A percentile compares a stretch with the other conserved stretches of the same genome.
These are phyloP conservation scores for Teunomyces kruisii DNA, from an alignment of 805 yeast genomes.

Conservation along the genomic window DNA sequence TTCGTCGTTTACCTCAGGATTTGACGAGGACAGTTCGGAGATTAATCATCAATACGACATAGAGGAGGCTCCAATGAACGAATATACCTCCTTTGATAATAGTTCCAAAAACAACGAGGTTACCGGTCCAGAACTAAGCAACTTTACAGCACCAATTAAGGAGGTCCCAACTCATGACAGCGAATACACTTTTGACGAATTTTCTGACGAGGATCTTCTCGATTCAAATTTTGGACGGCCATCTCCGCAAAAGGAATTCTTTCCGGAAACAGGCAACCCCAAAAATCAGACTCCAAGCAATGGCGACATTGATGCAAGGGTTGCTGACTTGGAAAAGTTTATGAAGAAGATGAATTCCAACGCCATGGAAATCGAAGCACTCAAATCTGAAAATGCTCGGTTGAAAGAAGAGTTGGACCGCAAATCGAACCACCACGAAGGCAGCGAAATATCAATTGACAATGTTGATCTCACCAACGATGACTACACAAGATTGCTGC, in stretches of 20 bases:
- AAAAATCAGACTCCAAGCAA: neutral
- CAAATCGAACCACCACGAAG: conserved; percentile 5
- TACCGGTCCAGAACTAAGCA: conserved; percentile 9
- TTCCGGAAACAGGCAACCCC: neutral
- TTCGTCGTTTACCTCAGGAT: conserved; percentile 35
- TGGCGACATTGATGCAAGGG: conserved; percentile 8
- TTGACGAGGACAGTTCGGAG: conserved; percentile 16
- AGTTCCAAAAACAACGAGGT: conserved; percentile 13
- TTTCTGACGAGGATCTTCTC: conserved; percentile 14
- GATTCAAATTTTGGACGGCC: neutral
- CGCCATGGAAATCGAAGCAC: conserved; percentile 13
- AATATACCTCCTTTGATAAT: conserved; percentile 15
- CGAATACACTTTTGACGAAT: conserved; percentile 34
- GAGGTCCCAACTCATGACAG: neutral
- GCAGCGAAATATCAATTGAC: conserved; percentile 17
- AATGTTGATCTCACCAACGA: conserved; percentile 20
- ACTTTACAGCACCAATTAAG: conserved; percentile 2
- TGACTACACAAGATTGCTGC: conserved; percentile 15
- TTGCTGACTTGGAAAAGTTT: conserved; percentile 14
- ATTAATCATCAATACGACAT: conserved; percentile 13
- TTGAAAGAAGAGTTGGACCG: conserved; percentile 10
- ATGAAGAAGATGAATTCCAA: conserved; percentile 12
- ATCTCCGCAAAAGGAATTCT: neutral
- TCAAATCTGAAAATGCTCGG: conserved; percentile 15
- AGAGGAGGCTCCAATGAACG: conserved; percentile 9